A percentile compares a stretch with the other conserved stretches of the same genome.
Conservation (phyloP, 345 rosid species). For the Acer campestre region DNA sequence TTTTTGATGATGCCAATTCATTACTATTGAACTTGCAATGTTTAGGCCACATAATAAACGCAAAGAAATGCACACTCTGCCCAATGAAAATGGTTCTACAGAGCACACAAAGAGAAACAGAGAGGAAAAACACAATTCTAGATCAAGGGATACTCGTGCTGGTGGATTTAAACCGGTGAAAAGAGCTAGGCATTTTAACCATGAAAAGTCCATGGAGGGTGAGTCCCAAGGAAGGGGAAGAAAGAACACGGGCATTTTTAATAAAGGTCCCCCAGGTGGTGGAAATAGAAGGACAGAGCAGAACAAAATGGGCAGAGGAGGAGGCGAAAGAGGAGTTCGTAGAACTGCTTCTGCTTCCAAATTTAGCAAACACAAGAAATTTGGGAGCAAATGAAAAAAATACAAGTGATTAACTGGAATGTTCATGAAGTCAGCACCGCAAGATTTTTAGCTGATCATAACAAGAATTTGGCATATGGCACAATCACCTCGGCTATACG, state of each 20-base stretch:
- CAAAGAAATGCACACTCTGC: slow-evolving; percentile 14
- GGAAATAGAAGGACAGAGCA: slow-evolving; percentile 25
- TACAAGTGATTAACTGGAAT: not conserved
- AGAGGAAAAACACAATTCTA: slow-evolving; percentile 14
- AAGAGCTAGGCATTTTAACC: slow-evolving; percentile 1
- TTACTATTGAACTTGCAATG: slow-evolving; percentile 1
- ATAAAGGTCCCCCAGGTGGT: slow-evolving; percentile 6
- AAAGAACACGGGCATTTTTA: slow-evolving; percentile 20
- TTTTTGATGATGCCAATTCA: not conserved
- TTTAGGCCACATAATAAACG: slow-evolving; percentile 30
- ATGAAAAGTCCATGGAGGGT: slow-evolving; percentile 17
- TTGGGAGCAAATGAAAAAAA: slow-evolving; percentile 20
- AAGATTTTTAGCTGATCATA: not conserved
- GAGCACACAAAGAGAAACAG: slow-evolving; percentile 34
- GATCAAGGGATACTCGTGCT: slow-evolving; percentile 12
- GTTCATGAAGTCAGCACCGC: not conserved
- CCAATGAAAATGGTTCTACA: slow-evolving; percentile 8
- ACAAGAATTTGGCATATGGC: not conserved
- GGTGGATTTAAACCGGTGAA: slow-evolving; percentile 24
- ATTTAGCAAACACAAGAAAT: slow-evolving; percentile 14
- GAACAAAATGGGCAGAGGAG: slow-evolving; percentile 6
- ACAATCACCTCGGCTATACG: not conserved
- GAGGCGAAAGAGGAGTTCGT: not conserved
- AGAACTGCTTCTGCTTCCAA: slow-evolving; percentile 19
- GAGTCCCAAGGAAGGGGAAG: slow-evolving; percentile 15